Base-by-base conservation (phyloP, 1,284 basidiomycete species). In the Taiwanofungus camphoratus region DNA sequence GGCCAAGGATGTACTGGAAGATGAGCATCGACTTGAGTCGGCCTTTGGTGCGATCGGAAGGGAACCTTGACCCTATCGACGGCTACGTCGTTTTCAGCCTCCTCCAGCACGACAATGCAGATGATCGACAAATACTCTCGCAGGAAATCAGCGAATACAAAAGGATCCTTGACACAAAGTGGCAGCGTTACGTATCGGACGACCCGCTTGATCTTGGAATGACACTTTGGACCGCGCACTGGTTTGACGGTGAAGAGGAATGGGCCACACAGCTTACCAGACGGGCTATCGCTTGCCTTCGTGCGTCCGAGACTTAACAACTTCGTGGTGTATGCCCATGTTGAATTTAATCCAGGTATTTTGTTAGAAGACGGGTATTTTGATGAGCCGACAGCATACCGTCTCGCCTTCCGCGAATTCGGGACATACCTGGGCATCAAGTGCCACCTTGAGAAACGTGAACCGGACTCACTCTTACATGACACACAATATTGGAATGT, bases 161-260 rank as follows among this genome's bases (percentile, higher is more conserved):
- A 49, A 53, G 52, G 38, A 57, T 56, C 8, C 34, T 56, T 11
- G 54, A 53, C 38, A 50, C 46, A 22, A 58, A 56, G 40, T 55
- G 53, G 49, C 39, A 43, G 41, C 27, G 44, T 18, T 57, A 57
- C 42, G 34, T 35, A 21, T 55, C 56, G 31, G 48, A 53, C 32
- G 59, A 59, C 44, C 51, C 60, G 16, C 52, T 59, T 23, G 57
- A 60, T 42, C 49, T 58, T 8, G 60, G 57, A 1, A 60, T 57
- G 58, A 55, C 54, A 15, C 48, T 60, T 6, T 61, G 57, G 60
- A 55, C 52, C 4, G 53, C 52, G 13, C 59, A 59, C 42, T 58
- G 56, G 52, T 49, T 56, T 34, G 51, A 47, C 19, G 52, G 50
- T 19, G 43, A 52, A 40, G 55, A 59, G 36, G 48, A 50, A 26